Evolutionary conservation across 257 asterid genomes (phyloP).

Genomic region (Phtheirospermum japonicum): DNA sequence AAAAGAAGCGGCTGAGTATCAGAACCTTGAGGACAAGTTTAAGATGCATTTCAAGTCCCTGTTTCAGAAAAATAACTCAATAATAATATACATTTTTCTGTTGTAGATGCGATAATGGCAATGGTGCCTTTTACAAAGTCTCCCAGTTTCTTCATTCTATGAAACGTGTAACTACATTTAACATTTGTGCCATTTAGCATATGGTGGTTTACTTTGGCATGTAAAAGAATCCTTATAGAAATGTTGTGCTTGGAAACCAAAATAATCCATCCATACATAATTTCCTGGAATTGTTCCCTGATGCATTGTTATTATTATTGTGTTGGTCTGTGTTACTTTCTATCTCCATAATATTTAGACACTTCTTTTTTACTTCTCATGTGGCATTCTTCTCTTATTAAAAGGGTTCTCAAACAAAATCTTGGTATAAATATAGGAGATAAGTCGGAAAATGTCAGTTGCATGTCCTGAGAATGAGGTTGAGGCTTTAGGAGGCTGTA

Average conservation of each 20-base stretch:
- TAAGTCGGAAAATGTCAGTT: too few relatives aligned
- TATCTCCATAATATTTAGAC: not conserved
- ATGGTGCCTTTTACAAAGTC: conserved; percentile 6
- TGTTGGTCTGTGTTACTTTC: conserved; percentile 1
- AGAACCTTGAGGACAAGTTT: conserved; percentile 56
- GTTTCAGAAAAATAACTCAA: conserved; percentile 26
- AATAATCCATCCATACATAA: conserved; percentile 1
- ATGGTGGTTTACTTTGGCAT: conserved; percentile 5
- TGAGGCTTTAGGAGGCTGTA: conserved; percentile 60
- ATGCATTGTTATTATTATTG: not conserved
- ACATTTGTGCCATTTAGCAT: not conserved
- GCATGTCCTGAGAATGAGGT: conserved; percentile 76
- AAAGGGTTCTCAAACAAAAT: conserved; percentile 22
- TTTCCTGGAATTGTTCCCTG: conserved; percentile 7
- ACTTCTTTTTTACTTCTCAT: conserved; percentile 15
- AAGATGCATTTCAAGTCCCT: conserved; percentile 49
- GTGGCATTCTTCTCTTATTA: conserved; percentile 17
- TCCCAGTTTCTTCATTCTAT: conserved; percentile 21
- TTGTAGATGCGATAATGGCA: conserved; percentile 12
- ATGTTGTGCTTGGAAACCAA: too few relatives aligned
- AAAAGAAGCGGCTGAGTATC: conserved; percentile 48
- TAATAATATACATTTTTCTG: conserved; percentile 11
- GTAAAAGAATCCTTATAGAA: not conserved
- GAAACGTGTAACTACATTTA: too few relatives aligned
- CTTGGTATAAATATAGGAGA: conserved; percentile 35